A percentile compares a stretch with the other conserved stretches of the same genome.
phyloP scores from a whole-genome alignment of 495 filamentous ascomycete species.

The Penicillium paradoxum region DNA sequence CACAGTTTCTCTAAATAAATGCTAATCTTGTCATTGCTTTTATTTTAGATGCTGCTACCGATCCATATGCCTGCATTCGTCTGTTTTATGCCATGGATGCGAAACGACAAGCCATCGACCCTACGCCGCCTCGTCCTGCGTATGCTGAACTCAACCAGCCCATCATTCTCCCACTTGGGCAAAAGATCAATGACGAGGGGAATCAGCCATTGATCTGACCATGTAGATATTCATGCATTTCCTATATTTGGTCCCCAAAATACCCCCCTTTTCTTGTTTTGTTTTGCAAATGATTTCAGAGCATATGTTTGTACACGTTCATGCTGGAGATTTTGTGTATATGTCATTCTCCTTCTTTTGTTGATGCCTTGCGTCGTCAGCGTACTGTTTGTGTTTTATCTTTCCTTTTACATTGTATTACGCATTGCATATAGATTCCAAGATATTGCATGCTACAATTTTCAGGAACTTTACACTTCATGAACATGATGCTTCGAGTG shows the following conservation, averaged over 20 bases:
- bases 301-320: background rate
- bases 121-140: constrained; percentile 62
- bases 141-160: constrained; percentile 61
- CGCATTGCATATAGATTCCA: background rate
- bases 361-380: background rate
- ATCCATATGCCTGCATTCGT: constrained; percentile 75
- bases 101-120: constrained; percentile 58
- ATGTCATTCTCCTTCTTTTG: background rate
- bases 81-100: constrained; percentile 65
- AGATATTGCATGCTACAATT: too few species aligned
- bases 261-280: background rate
- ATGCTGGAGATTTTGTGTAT: background rate
- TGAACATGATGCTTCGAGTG: too few species aligned
- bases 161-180: constrained; percentile 34
- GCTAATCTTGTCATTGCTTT: background rate
- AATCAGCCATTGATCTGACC: constrained; percentile 1
- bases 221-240: constrained; percentile 4
- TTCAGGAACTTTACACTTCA: too few species aligned
- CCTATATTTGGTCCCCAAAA: background rate
- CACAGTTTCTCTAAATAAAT: background rate
- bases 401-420: background rate
- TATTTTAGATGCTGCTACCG: constrained; percentile 67
- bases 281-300: background rate
- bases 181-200: constrained; percentile 4
- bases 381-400: background rate